These are phyloP conservation scores for Bruguiera gymnorhiza DNA, from an alignment of 345 rosid genomes.

Conservation along the genomic window DNA sequence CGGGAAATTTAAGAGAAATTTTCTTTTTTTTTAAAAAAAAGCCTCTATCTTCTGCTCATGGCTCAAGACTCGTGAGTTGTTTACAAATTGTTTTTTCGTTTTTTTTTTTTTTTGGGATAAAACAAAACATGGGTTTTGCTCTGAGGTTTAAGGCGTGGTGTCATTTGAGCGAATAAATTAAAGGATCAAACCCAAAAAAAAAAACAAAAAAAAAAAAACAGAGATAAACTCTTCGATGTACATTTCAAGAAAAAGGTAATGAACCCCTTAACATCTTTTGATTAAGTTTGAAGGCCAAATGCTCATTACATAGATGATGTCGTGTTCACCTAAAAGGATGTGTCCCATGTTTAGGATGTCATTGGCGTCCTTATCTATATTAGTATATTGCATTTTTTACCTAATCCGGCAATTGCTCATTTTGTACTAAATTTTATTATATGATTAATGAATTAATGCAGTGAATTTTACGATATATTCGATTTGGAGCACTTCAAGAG, in stretches of 20 bases:
- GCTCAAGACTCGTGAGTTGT: no score
- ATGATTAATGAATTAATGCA: constrained; percentile 30
- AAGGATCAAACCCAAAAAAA: no score
- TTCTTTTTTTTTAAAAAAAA: no score
- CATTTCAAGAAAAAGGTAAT: no score
- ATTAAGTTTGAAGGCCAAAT: neutral
- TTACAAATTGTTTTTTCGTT: no score
- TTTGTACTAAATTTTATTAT: neutral
- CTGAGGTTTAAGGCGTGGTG: no score
- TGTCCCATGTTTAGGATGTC: neutral
- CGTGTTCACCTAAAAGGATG: neutral
- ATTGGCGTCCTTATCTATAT: neutral
- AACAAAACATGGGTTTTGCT: no score
- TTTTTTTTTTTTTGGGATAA: no score
- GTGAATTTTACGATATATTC: constrained; percentile 94
- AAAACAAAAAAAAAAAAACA: neutral
- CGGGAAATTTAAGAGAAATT: no score
- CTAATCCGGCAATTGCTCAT: neutral
- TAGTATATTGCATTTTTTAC: neutral
- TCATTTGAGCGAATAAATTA: no score
- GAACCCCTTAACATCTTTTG: neutral
- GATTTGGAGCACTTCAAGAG: constrained; percentile 87
- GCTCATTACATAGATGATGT: neutral
- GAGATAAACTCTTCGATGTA: neutral
- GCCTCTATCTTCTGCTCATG: no score